A percentile compares a stretch with the other conserved stretches of the same genome.
Evolutionary conservation across 306 rosid species (phyloP).

Genomic region (Malus asiatica): DNA sequence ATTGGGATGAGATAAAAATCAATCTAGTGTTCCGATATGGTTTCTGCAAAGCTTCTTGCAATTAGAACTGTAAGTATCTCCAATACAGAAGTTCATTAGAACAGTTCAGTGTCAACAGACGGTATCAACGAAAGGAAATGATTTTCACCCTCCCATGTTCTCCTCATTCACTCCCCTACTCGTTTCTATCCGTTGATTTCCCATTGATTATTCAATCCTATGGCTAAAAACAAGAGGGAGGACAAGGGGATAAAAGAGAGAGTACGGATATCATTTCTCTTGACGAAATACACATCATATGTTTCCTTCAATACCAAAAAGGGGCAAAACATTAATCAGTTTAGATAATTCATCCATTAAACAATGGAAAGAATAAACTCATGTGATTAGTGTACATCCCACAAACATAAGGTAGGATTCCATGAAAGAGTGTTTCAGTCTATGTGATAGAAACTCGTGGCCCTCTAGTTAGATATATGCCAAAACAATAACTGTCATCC

Average conservation of each 20-base stretch:
- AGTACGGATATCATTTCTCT: not conserved
- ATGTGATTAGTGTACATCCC: slow-evolving; percentile 4
- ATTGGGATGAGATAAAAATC: not conserved
- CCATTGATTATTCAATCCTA: too few relatives aligned
- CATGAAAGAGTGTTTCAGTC: not conserved
- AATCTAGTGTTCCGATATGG: not conserved
- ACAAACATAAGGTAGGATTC: slow-evolving; percentile 2
- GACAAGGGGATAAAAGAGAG: too few relatives aligned
- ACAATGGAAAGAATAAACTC: not conserved
- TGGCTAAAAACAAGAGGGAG: too few relatives aligned
- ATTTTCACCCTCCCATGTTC: too few relatives aligned
- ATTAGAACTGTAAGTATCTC: too few relatives aligned
- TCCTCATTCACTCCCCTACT: too few relatives aligned
- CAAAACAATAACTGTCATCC: not conserved
- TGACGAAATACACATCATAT: not conserved
- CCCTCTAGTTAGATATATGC: not conserved
- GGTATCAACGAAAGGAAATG: not conserved
- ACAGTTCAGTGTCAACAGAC: not conserved
- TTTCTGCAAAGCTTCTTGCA: not conserved
- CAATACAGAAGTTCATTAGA: too few relatives aligned
- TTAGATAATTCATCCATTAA: not conserved
- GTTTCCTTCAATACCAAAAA: not conserved
- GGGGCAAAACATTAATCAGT: not conserved
- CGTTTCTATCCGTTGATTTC: too few relatives aligned
- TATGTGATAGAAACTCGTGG: not conserved